phyloP scores from a whole-genome alignment of 768 basidiomycete species.

The Lanmaoa rubissima region DNA sequence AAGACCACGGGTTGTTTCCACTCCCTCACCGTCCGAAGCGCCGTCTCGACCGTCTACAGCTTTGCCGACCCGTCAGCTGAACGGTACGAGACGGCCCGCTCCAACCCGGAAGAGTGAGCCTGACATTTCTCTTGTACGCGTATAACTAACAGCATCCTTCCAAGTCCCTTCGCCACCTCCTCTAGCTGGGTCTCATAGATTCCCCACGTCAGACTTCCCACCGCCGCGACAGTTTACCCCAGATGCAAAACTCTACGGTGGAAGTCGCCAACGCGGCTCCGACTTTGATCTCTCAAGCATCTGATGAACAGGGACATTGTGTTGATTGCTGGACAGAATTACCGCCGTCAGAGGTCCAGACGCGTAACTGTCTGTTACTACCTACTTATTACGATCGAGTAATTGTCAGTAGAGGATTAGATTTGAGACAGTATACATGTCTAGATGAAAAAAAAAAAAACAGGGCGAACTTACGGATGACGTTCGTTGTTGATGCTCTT shows the following conservation, averaged over 20 bases:
- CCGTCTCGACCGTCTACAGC: slow-evolving; percentile 12
- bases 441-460: neutral
- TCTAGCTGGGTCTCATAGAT: slow-evolving; percentile 64
- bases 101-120: slow-evolving; percentile 50
- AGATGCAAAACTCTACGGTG: slow-evolving; percentile 53
- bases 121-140: neutral
- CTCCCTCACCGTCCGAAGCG: slow-evolving; percentile 21
- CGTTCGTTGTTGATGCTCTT: neutral
- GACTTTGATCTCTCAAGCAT: slow-evolving; percentile 56
- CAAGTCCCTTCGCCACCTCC: slow-evolving; percentile 61
- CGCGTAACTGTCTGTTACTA: neutral
- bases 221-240: slow-evolving; percentile 64
- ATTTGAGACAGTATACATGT: too few relatives aligned
- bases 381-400: neutral
- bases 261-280: slow-evolving; percentile 68
- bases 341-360: neutral
- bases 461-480: neutral
- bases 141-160: slow-evolving; percentile 14
- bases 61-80: slow-evolving; percentile 19
- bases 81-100: slow-evolving; percentile 35
- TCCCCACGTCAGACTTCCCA: slow-evolving; percentile 77
- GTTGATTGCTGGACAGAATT: neutral
- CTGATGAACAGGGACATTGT: slow-evolving; percentile 11
- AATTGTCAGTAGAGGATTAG: neutral
- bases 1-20: slow-evolving; percentile 26